Evolutionary conservation across 139 green algal species (phyloP), one percentile per base, ranked within the genome.

Genomic region (Coelastrella sp.): DNA sequence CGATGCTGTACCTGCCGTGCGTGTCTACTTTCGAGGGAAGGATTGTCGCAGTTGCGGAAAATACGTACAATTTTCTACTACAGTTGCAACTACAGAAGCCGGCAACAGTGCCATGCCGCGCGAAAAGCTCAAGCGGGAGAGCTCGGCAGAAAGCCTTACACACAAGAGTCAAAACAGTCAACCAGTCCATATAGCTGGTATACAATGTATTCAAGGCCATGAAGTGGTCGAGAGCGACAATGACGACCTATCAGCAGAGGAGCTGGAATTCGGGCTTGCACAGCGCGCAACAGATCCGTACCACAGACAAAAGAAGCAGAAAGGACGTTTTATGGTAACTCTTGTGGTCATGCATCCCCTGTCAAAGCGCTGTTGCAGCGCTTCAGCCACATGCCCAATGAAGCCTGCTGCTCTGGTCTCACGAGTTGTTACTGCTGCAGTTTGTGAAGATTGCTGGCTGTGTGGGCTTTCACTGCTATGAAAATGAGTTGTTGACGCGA

Each of bases 351-450:
- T 7, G 79, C 15, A 7, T 19, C 1, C 4, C 15, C 75, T 82
- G 75, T 27, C 6, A 19, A 27, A 27, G 78, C 49, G 66, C 0
- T 35, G 78, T 1, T 17, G 76, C 70, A 35, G 70, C n/a, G 81
- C 93, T 94, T 91, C 90, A 58, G 22, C 93, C 92, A 76, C 92
- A 9, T 90, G 83, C 20, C 74, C 27, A 0, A 61, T 80, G 74
- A 95, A 95, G 87, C 61, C 85, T 70, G 90, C 88, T 10, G 91
- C 87, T 22, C 93, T 72, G 24, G 74, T 90, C 86, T 24, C 12
- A 78, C 14, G 17, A 78, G 27, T 3, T 68, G 66, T 35, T 78
- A 61, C 61, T 85, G 80, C 80, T 80, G 84, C 68, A 57, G 82
- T 49, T 75, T 61, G 24, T 63, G 65, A 15, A 8, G 4, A 58